Conservation (phyloP, 495 filamentous ascomycete species). For the Penicillium soppii region DNA sequence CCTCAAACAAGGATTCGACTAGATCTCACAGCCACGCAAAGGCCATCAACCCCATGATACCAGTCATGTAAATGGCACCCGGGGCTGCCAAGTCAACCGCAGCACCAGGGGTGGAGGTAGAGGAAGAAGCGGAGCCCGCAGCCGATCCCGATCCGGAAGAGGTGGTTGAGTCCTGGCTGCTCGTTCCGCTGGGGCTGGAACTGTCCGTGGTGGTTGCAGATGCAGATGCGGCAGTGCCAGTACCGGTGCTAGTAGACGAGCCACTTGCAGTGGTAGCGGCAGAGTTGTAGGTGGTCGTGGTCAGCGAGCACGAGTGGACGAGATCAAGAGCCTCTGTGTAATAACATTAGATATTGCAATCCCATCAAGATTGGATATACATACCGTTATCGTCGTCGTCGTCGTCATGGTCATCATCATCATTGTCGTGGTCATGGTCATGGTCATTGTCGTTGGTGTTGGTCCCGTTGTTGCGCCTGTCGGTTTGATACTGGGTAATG, state of each 20-base stretch:
- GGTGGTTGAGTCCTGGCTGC: conserved; percentile 2
- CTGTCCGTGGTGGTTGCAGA: conserved; percentile 6
- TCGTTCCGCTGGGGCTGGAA: background rate
- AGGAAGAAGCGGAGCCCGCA: conserved; percentile 6
- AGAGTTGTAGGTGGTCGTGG: conserved; percentile 30
- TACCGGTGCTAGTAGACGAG: conserved; percentile 10
- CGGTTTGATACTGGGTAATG: conserved; percentile 27
- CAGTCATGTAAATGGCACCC: conserved; percentile 18
- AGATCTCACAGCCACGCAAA: conserved; percentile 27
- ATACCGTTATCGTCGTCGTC: conserved; percentile 19
- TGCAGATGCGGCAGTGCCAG: background rate
- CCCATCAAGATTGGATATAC: background rate
- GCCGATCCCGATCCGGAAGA: background rate
- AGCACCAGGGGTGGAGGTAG: conserved; percentile 19
- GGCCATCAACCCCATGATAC: conserved; percentile 23
- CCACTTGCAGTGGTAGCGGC: conserved; percentile 17
- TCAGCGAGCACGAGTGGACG: conserved; percentile 30
- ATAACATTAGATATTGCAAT: background rate
- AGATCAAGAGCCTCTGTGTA: conserved; percentile 35
- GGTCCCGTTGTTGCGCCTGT: conserved; percentile 9
- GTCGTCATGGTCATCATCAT: conserved; percentile 7
- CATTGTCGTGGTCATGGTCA: conserved; percentile 9
- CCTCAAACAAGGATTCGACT: background rate
- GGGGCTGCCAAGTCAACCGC: conserved; percentile 14
- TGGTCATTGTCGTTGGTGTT: conserved; percentile 17